Evolutionary conservation across 2,329 filamentous ascomycete species (phyloP).

Genomic region (Aspergillus texensis): DNA sequence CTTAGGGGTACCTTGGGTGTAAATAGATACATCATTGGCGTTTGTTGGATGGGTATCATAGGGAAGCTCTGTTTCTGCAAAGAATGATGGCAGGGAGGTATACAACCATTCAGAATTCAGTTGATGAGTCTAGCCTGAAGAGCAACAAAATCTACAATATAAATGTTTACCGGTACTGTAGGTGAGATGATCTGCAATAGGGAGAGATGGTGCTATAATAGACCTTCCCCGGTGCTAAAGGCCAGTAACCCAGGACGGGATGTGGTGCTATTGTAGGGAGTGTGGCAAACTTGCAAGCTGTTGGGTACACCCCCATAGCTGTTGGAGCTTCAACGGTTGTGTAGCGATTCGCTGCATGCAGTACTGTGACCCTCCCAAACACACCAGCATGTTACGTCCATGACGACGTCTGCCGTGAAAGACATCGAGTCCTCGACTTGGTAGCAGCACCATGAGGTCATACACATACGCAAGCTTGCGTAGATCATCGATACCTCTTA

Average conservation of each 20-base stretch:
- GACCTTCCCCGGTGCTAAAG: neutral
- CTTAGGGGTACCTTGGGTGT: too few relatives aligned
- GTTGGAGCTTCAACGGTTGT: neutral
- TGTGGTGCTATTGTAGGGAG: neutral
- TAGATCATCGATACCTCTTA: neutral
- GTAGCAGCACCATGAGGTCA: neutral
- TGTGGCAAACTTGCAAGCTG: neutral
- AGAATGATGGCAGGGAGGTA: neutral
- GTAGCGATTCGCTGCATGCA: neutral
- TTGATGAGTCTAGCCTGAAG: neutral
- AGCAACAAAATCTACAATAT: neutral
- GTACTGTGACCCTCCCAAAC: neutral
- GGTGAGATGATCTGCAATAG: neutral
- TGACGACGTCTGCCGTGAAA: neutral
- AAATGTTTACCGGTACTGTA: neutral
- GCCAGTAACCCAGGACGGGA: neutral
- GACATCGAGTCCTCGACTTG: neutral
- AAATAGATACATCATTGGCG: too few relatives aligned
- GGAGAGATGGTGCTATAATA: neutral
- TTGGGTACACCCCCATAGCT: neutral
- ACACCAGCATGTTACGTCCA: neutral
- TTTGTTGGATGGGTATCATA: too few relatives aligned
- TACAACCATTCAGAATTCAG: too few relatives aligned
- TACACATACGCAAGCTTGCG: neutral
- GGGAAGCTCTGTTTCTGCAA: neutral